Percentiles rank a stretch among this genome's conserved stretches.
These are phyloP conservation scores for Erigeron philadelphicus DNA, from an alignment of 140 eudicot species.

Conservation along the genomic window DNA sequence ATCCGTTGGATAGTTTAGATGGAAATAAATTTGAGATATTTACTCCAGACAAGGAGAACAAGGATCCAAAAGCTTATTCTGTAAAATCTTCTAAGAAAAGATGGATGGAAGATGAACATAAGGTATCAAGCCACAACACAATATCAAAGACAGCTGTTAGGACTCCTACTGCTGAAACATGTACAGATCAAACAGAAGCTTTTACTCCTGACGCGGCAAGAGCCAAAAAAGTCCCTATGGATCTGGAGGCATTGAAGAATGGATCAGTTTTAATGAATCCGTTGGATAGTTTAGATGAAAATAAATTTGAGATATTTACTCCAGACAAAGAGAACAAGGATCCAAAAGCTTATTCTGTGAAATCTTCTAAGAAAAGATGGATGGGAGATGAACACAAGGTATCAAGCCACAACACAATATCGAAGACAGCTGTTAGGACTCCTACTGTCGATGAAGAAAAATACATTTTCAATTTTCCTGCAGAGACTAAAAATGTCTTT, in stretches of 20 bases:
- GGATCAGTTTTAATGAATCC: conserved; percentile 25
- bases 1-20: conserved; percentile 24
- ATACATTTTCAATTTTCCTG: conserved; percentile 7
- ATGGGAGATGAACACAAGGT: conserved; percentile 11
- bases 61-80: conserved; percentile 40
- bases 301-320: conserved; percentile 47
- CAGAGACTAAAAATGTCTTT: neutral
- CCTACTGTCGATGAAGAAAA: conserved; percentile 18
- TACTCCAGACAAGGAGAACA: conserved; percentile 73
- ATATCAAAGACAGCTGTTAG: conserved; percentile 36
- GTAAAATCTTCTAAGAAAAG: conserved; percentile 37
- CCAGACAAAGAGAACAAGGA: conserved; percentile 68
- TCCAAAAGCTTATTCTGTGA: conserved; percentile 39
- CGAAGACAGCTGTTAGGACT: conserved; percentile 32
- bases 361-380: conserved; percentile 35
- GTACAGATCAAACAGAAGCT: conserved; percentile 17
- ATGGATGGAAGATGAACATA: conserved; percentile 18
- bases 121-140: conserved; percentile 20
- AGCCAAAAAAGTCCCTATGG: conserved; percentile 10
- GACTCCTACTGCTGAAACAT: conserved; percentile 14
- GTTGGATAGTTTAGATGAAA: conserved; percentile 26
- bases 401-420: conserved; percentile 29
- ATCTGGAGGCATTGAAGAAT: conserved; percentile 16
- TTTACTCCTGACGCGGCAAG: conserved; percentile 25
- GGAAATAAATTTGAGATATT: conserved; percentile 42